Evolutionary conservation across 352 stramenopile genomes (phyloP), one percentile per base, ranked within the genome.

Genomic region (Thalassiosira mediterranea): DNA sequence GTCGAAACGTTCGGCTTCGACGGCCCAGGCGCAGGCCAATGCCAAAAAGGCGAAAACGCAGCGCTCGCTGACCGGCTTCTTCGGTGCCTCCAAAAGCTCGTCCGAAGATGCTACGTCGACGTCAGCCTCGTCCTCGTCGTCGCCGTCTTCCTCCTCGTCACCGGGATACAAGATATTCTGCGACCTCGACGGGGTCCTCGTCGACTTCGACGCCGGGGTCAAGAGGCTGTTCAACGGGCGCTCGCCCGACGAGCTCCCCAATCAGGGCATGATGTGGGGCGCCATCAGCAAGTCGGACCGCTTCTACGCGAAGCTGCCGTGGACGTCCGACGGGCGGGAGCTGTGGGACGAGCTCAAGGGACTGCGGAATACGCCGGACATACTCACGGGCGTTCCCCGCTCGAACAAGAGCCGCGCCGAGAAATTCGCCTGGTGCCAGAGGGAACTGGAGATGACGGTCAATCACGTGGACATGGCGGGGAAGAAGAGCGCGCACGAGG

Each of bases 121-220:
- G n/a, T n/a, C n/a, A n/a, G n/a, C n/a, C n/a, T n/a, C n/a, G n/a
- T n/a, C n/a, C n/a, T n/a, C n/a, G n/a, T n/a, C n/a, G 21, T 11
- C 2, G 4, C 52, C 40, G 13, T 15, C 10, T 17, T 25, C 29
- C 17, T 28, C 1, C 19, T 34, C 38, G 8, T 42, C 56, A 3
- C 58, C 37, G 11, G 40, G 53, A 46, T 83, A 76, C 49, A 83
- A 76, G 68, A 76, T 92, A 31, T 92, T 86, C 61, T 92, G 86
- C 53, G 86, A 92, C 54, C 69, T 92, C 31, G 86, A 92, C 56
- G 86, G 86, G 44, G 84, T 90, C 8, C 64, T 92, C 4, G 76
- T 84, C 21, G 84, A 92, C 60, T 92, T 92, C 75, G 67, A 87
- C 49, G 42, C 66, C 3, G 83, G 86, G 19, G 75, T 92, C 17